phyloP scores from a whole-genome alignment of 2,329 filamentous ascomycete genomes.

The Aspergillus unguis region DNA sequence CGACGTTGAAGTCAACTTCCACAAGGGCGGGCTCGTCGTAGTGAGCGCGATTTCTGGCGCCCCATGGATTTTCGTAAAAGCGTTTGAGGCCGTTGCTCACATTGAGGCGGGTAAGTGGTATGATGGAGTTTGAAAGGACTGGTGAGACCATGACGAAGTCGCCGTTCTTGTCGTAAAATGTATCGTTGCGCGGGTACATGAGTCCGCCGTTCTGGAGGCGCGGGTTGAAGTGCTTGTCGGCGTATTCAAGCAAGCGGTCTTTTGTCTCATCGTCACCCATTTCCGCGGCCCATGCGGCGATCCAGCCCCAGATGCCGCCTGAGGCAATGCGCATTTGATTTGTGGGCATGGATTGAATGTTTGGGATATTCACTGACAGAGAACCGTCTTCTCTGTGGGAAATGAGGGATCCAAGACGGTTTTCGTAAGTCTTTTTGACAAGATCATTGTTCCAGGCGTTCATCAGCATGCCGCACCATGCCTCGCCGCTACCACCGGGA shows the following conservation, averaged over 20 bases:
- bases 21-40: conserved; percentile 2
- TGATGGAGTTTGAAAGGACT: neutral
- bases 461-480: conserved; percentile 2
- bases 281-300: neutral
- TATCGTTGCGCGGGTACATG: conserved; percentile 1
- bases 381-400: neutral
- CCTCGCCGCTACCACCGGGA: neutral
- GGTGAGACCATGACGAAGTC: neutral
- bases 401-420: neutral
- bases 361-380: neutral
- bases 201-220: conserved; percentile 4
- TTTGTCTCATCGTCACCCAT: conserved; percentile 4
- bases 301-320: conserved; percentile 3
- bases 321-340: neutral
- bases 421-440: neutral
- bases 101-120: conserved; percentile 3
- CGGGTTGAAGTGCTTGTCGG: conserved; percentile 3
- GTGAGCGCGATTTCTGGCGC: neutral
- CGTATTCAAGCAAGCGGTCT: neutral
- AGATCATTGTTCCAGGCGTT: conserved; percentile 6
- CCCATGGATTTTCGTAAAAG: conserved; percentile 3
- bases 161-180: neutral
- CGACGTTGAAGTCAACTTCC: conserved; percentile 2
- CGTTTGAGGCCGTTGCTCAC: neutral
- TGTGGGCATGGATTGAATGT: neutral